Evolutionary conservation across 345 rosid genomes (phyloP).

Genomic region (Ricinus communis): DNA sequence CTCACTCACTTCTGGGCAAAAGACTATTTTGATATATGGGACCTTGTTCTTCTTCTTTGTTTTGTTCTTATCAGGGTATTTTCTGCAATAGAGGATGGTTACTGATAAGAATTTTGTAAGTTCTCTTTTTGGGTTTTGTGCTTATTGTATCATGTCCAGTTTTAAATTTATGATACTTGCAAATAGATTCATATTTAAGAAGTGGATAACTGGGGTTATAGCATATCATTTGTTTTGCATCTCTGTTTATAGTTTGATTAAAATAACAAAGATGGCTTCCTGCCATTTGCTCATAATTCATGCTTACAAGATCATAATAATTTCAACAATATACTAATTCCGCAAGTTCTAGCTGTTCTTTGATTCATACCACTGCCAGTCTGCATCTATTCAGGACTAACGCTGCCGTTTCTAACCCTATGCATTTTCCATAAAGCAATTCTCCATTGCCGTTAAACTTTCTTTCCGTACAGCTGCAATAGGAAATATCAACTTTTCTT

Average conservation of each 20-base stretch:
- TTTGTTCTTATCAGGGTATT: slow-evolving; percentile 79
- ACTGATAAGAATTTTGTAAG: no score
- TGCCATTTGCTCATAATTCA: not conserved
- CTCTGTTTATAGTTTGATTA: not conserved
- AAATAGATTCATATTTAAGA: slow-evolving; percentile 8
- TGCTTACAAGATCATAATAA: no score
- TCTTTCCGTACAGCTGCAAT: not conserved
- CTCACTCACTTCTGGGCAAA: slow-evolving; percentile 86
- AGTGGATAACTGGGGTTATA: not conserved
- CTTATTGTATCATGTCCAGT: not conserved
- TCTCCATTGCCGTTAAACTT: not conserved
- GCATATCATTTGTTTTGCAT: no score
- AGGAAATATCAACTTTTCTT: not conserved
- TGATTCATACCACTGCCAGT: no score
- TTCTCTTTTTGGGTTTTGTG: not conserved
- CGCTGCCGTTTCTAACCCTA: no score
- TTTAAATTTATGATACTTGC: not conserved
- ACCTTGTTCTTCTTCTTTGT: slow-evolving; percentile 60
- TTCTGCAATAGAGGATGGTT: slow-evolving; percentile 49
- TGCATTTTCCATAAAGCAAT: not conserved
- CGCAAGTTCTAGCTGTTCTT: no score
- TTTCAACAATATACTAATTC: no score
- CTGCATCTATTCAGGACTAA: no score
- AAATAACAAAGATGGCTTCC: no score
- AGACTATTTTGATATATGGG: slow-evolving; percentile 79